Evolutionary conservation across 805 yeast genomes (phyloP), one percentile per base, ranked within the genome.

Genomic region (Yarrowia yakushimensis): DNA sequence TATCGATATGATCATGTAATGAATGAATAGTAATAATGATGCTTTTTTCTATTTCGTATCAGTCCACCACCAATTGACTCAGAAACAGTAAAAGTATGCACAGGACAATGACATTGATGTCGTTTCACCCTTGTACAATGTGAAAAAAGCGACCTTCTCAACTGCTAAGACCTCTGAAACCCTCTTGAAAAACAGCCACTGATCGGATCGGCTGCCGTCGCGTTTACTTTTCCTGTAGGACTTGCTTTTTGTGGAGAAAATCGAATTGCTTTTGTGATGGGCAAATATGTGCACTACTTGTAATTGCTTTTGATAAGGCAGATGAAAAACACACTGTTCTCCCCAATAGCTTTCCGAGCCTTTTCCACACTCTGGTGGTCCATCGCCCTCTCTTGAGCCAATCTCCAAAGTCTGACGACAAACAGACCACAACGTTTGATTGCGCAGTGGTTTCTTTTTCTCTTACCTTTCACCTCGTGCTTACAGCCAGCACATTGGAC

Each of bases 131-230:
- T n/a, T n/a, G n/a, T n/a, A n/a, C n/a, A n/a, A n/a, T n/a, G n/a
- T n/a, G n/a, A n/a, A n/a, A n/a, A n/a, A n/a, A n/a, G n/a, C n/a
- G n/a, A n/a, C n/a, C n/a, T n/a, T n/a, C 50, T 17, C 28, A 13
- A 10, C 39, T 17, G 39, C 23, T 37, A 37, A 7, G 23, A 37
- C 41, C 25, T 27, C 10, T 22, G 34, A 37, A 10, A 37, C n/a
- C 42, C 23, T 23, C 42, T 3, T 10, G 11, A 22, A 31, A 42
- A 45, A 45, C 36, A 30, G 23, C 50, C 50, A 33, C 50, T 43
- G 50, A 23, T 43, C 50, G 50, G 52, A 45, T 45, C 52, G 52
- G 12, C 52, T 45, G 17, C 36, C 52, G 52, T 45, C 17, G 10
- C 2, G 18, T 17, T 45, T 45, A 9, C 52, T 45, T 45, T 28